Evolutionary conservation across 2,329 filamentous ascomycete genomes (phyloP), one percentile per base, ranked within the genome.

Genomic region (Colletotrichum ledebouriae): DNA sequence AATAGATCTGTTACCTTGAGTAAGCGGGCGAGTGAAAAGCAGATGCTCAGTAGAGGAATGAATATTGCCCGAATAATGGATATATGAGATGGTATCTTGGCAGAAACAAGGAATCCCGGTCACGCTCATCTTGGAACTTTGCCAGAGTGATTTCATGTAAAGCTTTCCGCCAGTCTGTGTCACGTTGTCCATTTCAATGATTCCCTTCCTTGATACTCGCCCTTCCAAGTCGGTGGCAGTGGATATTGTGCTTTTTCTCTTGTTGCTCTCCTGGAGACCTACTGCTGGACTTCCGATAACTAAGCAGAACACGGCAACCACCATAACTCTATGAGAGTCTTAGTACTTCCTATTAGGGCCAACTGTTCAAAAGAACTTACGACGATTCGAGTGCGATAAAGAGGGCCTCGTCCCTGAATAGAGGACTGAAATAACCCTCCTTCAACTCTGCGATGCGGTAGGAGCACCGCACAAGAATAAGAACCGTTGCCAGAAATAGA

Each of bases 381-480:
- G 70, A 70, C 50, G 79, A 80, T 72, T 85, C 83, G 1, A 85
- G 71, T 0, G 70, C 78, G 55, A 85, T 82, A 64, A 85, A 85
- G 2, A 80, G 71, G 0, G 73, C 74, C 70, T 85, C 75, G 37
- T 84, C 75, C 46, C 75, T 75, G 53, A 87, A 84, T 63, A 88
- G 73, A 12, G 78, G 74, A 1, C 85, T 86, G 7, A 71, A 73
- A 78, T 86, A 90, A 2, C 87, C 87, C 33, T 86, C 80, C 52
- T 82, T 83, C 65, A 90, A 75, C 78, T 90, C 88, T 0, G 83
- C 84, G 33, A 89, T 86, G 52, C 88, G 84, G 72, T 87, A 90
- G 22, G 85, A 82, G 58, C 84, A 88, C 17, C 88, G 80, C 6
- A 86, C 81, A 58, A 89, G 82, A 69, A 90, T 86, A 55, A 83